These are phyloP conservation scores for Epichloe amarillans DNA, from an alignment of 2,329 filamentous ascomycete genomes.

Conservation along the genomic window DNA sequence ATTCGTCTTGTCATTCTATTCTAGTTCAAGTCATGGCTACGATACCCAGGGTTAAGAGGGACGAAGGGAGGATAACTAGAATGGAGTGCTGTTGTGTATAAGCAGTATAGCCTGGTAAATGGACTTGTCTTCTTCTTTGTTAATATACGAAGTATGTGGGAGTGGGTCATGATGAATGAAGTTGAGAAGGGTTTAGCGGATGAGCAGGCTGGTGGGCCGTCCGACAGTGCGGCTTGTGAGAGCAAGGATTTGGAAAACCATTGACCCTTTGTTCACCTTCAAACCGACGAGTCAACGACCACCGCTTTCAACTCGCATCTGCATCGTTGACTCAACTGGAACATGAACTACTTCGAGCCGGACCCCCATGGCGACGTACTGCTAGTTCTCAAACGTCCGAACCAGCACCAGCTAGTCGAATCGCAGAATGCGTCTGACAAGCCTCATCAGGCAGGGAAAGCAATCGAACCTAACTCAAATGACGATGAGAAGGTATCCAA, in stretches of 20 bases:
- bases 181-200: neutral
- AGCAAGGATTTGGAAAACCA: too few relatives aligned
- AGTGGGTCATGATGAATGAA: neutral
- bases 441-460: neutral
- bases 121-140: neutral
- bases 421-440: too few relatives aligned
- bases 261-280: too few relatives aligned
- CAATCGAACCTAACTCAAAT: neutral
- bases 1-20: neutral
- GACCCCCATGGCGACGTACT: neutral
- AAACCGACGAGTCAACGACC: too few relatives aligned
- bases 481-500: neutral
- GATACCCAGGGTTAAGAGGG: conserved; percentile 2
- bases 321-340: too few relatives aligned
- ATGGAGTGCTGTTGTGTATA: neutral
- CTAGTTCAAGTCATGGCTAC: conserved; percentile 1
- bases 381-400: neutral
- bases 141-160: neutral
- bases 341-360: neutral
- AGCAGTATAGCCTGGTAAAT: neutral
- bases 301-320: too few relatives aligned
- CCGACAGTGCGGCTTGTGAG: too few relatives aligned
- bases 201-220: too few relatives aligned
- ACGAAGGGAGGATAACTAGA: neutral
- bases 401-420: neutral